phyloP scores from a whole-genome alignment of 192 early-diverging fungal species.

The Umbelopsis sp. region DNA sequence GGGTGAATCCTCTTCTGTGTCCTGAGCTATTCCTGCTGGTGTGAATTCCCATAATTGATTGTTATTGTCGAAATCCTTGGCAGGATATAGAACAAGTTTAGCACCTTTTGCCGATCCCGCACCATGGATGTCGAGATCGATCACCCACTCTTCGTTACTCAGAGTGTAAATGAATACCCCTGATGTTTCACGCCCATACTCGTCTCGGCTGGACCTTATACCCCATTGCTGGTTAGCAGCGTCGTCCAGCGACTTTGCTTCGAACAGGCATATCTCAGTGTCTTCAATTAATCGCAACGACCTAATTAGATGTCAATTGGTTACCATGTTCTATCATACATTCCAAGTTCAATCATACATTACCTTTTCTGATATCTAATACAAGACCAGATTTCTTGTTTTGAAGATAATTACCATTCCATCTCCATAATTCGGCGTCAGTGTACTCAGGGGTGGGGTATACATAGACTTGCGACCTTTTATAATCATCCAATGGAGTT shows the following conservation, averaged over 20 bases:
- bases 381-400: constrained; percentile 36
- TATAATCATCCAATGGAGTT: background rate
- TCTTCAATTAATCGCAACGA: constrained; percentile 43
- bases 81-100: constrained; percentile 26
- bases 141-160: constrained; percentile 37
- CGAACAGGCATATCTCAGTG: constrained; percentile 36
- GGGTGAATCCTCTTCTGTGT: background rate
- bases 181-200: constrained; percentile 4
- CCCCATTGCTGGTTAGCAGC: constrained; percentile 38
- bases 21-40: background rate
- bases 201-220: background rate
- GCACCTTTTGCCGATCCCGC: constrained; percentile 18
- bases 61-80: constrained; percentile 28
- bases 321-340: background rate
- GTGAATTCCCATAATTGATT: constrained; percentile 25
- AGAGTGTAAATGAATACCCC: constrained; percentile 30
- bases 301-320: constrained; percentile 21
- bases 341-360: background rate
- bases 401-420: constrained; percentile 30
- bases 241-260: constrained; percentile 21
- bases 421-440: constrained; percentile 34
- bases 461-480: constrained; percentile 33
- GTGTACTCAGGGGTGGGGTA: constrained; percentile 7
- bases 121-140: constrained; percentile 24
- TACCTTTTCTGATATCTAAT: constrained; percentile 43